Evolutionary conservation across 108 stramenopile genomes (phyloP).

Genomic region (Pseudonitzschia multistriata): DNA sequence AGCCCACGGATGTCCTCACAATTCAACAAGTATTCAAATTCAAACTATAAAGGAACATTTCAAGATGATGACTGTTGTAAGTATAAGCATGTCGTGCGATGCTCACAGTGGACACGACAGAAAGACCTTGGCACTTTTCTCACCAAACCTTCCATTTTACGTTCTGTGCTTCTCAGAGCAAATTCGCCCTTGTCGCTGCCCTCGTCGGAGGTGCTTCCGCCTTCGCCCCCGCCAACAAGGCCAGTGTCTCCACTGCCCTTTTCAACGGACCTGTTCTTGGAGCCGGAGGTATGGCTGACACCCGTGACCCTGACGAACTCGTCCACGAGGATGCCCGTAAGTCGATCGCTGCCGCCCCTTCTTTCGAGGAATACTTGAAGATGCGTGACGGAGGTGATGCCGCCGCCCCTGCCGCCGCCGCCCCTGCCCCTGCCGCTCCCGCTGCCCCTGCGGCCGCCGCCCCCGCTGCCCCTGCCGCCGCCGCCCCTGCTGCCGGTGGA

Average conservation of each 20-base stretch:
- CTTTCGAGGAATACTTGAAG: conserved; percentile 90
- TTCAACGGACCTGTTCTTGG: conserved; percentile 43
- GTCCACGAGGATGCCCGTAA: conserved; percentile 77
- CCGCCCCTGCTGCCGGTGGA: conserved; percentile 21
- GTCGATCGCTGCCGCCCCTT: conserved; percentile 78
- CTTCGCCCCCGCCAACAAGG: conserved; percentile 46
- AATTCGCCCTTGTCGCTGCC: conserved; percentile 46
- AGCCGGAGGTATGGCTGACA: conserved; percentile 78
- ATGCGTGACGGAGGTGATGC: conserved; percentile 27
- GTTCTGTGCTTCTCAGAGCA: conserved; percentile 27
- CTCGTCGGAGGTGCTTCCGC: conserved; percentile 55
- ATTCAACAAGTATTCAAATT: background rate
- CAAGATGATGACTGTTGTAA: conserved; percentile 9
- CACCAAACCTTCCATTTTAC: background rate
- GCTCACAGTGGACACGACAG: background rate
- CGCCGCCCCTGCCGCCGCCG: background rate
- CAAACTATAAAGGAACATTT: background rate
- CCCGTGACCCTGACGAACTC: conserved; percentile 70
- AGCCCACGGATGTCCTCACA: background rate
- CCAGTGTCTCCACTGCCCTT: conserved; percentile 31
- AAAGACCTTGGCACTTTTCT: background rate
- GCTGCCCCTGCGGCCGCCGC: conserved; percentile 11
- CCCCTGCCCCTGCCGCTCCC: conserved; percentile 2
- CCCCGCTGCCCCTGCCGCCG: conserved; percentile 1
- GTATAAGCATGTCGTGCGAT: background rate